These are phyloP conservation scores for Carex pumila DNA, from an alignment of 176 grass and related monocot species.

Conservation along the genomic window DNA sequence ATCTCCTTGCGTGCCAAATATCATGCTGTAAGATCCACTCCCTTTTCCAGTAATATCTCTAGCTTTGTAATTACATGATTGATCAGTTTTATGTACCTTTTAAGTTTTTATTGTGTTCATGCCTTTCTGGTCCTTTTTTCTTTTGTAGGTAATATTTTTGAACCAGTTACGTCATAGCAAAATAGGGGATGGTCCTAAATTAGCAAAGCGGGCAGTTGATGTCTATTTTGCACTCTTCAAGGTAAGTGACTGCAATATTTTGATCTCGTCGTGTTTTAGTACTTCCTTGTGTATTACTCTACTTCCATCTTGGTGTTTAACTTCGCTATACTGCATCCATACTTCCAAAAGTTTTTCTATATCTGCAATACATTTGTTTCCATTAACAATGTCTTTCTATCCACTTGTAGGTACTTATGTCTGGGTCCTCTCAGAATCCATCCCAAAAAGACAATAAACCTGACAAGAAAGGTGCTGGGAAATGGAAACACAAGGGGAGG, in stretches of 20 bases:
- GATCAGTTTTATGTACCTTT: not conserved
- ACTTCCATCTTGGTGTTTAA: not conserved
- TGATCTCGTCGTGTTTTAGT: not conserved
- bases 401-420: slow-evolving; percentile 66
- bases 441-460: slow-evolving; percentile 34
- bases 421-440: slow-evolving; percentile 40
- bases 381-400: not conserved
- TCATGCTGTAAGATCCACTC: slow-evolving; percentile 73
- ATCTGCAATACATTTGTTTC: not conserved
- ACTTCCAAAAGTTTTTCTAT: not conserved
- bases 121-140: not conserved
- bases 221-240: slow-evolving; percentile 95
- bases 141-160: slow-evolving; percentile 83
- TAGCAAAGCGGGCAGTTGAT: slow-evolving; percentile 85
- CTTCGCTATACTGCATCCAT: not conserved
- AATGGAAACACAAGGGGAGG: slow-evolving; percentile 34
- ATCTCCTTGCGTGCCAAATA: slow-evolving; percentile 83
- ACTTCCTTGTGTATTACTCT: not conserved
- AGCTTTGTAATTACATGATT: not conserved
- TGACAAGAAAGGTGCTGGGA: slow-evolving; percentile 45
- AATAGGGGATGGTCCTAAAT: slow-evolving; percentile 81
- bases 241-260: slow-evolving; percentile 25
- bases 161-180: slow-evolving; percentile 72
- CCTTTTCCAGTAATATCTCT: not conserved
- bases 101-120: not conserved